These are phyloP conservation scores for Nigrospora oryzae DNA, from an alignment of 2,329 filamentous ascomycete species.

Conservation along the genomic window DNA sequence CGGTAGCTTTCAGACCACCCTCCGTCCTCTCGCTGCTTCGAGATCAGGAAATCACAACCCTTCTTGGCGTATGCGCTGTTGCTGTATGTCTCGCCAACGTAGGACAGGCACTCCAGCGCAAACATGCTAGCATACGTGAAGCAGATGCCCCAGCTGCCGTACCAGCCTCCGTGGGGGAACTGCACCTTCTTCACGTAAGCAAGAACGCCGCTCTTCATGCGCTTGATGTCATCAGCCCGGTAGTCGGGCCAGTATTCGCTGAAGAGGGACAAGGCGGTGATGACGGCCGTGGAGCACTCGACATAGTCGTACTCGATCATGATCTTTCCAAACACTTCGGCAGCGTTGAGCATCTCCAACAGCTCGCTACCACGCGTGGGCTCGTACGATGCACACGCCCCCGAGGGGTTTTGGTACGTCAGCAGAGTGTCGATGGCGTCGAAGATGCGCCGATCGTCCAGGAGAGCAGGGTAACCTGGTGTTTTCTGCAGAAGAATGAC, in stretches of 20 bases:
- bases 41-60: slow-evolving; percentile 79
- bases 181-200: slow-evolving; percentile 78
- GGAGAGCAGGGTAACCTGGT: slow-evolving; percentile 62
- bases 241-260: slow-evolving; percentile 75
- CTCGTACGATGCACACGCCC: slow-evolving; percentile 89
- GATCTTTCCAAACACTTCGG: slow-evolving; percentile 92
- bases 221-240: slow-evolving; percentile 63
- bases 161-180: slow-evolving; percentile 82
- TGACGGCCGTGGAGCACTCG: slow-evolving; percentile 91
- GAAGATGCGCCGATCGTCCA: slow-evolving; percentile 71
- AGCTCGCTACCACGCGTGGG: slow-evolving; percentile 66
- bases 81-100: slow-evolving; percentile 71
- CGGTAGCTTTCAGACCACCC: slow-evolving; percentile 96
- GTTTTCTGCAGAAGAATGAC: slow-evolving; percentile 77
- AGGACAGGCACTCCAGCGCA: slow-evolving; percentile 76
- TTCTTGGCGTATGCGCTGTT: slow-evolving; percentile 63
- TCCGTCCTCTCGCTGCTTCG: slow-evolving; percentile 78
- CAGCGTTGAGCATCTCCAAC: slow-evolving; percentile 83
- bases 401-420: slow-evolving; percentile 80
- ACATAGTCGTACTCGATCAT: slow-evolving; percentile 99
- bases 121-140: slow-evolving; percentile 98
- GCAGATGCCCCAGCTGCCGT: slow-evolving; percentile 95
- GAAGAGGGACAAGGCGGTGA: slow-evolving; percentile 81
- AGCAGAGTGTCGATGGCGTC: slow-evolving; percentile 87
- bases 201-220: slow-evolving; percentile 66